Conservation (phyloP, 106 monocot genomes). For the Triglochin maritima region DNA sequence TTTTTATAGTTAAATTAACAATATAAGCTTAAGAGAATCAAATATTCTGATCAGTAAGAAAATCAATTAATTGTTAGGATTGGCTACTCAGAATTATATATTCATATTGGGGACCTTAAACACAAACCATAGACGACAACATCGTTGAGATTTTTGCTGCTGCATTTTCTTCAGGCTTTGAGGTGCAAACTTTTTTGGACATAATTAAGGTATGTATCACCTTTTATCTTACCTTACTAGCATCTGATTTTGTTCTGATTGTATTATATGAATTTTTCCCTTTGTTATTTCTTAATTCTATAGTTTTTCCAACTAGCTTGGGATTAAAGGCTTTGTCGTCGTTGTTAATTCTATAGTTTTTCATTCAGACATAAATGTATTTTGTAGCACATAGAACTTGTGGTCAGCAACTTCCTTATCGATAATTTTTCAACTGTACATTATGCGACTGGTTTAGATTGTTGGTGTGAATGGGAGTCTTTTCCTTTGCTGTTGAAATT, state of each 20-base stretch:
- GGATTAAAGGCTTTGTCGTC: not conserved
- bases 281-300: not conserved
- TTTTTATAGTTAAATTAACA: no score
- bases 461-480: not conserved
- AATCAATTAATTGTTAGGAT: no score
- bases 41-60: no score
- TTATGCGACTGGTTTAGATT: not conserved
- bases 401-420: not conserved
- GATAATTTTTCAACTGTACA: not conserved
- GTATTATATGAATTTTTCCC: not conserved
- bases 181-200: conserved; percentile 40
- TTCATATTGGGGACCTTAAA: no score
- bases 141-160: conserved; percentile 58
- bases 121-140: no score
- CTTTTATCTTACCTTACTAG: not conserved
- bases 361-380: not conserved
- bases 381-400: not conserved
- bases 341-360: not conserved
- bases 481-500: not conserved
- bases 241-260: not conserved
- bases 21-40: no score
- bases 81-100: no score
- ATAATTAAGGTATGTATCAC: conserved; percentile 37
- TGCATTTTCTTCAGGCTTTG: conserved; percentile 24
- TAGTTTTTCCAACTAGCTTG: not conserved